Percentiles rank a stretch among this genome's conserved stretches.
phyloP scores from a whole-genome alignment of 352 stramenopile species.

The Phytopythium chamaehyphon region DNA sequence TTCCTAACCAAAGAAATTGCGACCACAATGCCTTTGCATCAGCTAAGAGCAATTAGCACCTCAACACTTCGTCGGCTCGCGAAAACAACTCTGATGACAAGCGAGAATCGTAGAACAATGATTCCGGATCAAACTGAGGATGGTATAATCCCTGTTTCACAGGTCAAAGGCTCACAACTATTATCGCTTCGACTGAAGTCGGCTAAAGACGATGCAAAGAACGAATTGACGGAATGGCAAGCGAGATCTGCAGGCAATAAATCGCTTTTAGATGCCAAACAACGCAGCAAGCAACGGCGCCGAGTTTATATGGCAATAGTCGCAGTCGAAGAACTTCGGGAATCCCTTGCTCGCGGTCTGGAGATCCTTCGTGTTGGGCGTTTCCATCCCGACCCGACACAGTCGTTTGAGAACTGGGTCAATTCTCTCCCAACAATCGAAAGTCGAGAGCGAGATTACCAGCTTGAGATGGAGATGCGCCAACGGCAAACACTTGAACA shows the following conservation, averaged over 20 bases:
- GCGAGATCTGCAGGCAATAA: too few relatives aligned
- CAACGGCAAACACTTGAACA: constrained; percentile 37
- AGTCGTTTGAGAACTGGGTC: constrained; percentile 50
- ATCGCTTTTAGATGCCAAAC: too few relatives aligned
- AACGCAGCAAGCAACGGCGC: not conserved
- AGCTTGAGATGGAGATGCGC: constrained; percentile 28
- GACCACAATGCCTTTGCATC: too few relatives aligned
- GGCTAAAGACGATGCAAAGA: too few relatives aligned
- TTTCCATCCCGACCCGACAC: constrained; percentile 31
- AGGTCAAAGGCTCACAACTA: too few relatives aligned
- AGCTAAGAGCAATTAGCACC: not conserved
- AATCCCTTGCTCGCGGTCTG: constrained; percentile 28
- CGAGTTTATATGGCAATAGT: constrained; percentile 14
- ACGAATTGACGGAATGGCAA: too few relatives aligned
- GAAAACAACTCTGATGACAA: not conserved
- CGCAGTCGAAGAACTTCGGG: constrained; percentile 25
- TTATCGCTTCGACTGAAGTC: too few relatives aligned
- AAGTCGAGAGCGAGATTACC: constrained; percentile 30
- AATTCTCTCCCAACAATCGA: constrained; percentile 53
- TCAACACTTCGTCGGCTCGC: not conserved
- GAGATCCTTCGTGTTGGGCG: constrained; percentile 31
- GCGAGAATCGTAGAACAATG: too few relatives aligned
- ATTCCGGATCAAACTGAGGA: too few relatives aligned
- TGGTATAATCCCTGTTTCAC: too few relatives aligned
- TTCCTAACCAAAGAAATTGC: too few relatives aligned